These are phyloP conservation scores for Suillus plorans DNA, from an alignment of 768 basidiomycete genomes.

Conservation along the genomic window DNA sequence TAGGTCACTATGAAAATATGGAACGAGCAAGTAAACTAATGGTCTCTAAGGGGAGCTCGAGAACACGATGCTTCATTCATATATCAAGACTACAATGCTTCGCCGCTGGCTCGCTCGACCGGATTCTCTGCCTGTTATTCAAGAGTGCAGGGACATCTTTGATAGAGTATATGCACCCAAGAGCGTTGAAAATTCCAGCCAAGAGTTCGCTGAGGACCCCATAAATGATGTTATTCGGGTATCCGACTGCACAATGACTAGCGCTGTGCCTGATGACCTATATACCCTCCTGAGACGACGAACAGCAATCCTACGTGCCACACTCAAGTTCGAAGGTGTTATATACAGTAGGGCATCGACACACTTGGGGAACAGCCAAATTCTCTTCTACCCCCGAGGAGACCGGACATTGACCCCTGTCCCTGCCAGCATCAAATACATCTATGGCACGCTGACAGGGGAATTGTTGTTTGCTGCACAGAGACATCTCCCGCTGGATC, in stretches of 20 bases:
- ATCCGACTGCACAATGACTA: too few species aligned
- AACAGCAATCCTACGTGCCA: too few species aligned
- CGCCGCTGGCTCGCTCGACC: conserved; percentile 7
- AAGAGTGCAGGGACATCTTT: conserved; percentile 9
- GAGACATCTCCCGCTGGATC: background rate
- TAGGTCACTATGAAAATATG: background rate
- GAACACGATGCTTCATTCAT: conserved; percentile 13
- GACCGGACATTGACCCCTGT: background rate
- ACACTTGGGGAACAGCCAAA: too few species aligned
- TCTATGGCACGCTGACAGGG: background rate
- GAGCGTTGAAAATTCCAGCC: too few species aligned
- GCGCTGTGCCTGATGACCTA: too few species aligned
- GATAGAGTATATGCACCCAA: too few species aligned
- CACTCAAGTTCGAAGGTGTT: too few species aligned
- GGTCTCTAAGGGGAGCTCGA: conserved; percentile 11
- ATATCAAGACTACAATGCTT: background rate
- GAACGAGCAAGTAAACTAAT: background rate
- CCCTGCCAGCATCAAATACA: conserved; percentile 18
- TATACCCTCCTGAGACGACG: too few species aligned
- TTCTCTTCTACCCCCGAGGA: background rate
- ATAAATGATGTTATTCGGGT: too few species aligned
- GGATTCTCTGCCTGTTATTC: conserved; percentile 9
- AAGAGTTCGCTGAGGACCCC: too few species aligned
- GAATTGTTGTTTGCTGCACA: conserved; percentile 6
- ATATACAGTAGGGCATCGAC: too few species aligned